Evolutionary conservation across 768 basidiomycete species (phyloP), one percentile per base, ranked within the genome.

Genomic region (Phaeolepiota aurea): DNA sequence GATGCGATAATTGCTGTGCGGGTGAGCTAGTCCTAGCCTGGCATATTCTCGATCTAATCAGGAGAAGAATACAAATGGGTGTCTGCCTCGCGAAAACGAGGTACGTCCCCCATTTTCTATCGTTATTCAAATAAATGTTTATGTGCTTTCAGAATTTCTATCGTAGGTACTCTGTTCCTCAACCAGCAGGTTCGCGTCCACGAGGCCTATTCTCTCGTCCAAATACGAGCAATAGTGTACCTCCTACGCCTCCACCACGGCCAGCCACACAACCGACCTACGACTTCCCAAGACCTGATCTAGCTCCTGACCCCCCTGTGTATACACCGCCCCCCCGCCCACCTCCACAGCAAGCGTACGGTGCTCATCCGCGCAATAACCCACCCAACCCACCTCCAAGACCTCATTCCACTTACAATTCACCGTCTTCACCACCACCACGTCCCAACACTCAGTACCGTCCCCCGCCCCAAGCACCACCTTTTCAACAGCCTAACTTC

Each of bases 81-180:
- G 83, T 53, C 64, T 88, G 20, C 56, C 74, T 1, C 58, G 59
- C 2, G 62, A 55, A 5, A 73, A 83, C 40, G 86, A 88, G 68
- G 79, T 79, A 36, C 15, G 14, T 56, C n/a, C n/a, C n/a, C n/a
- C n/a, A n/a, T n/a, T n/a, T n/a, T n/a, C n/a, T n/a, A n/a, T n/a
- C n/a, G n/a, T n/a, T n/a, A n/a, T n/a, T n/a, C n/a, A n/a, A n/a
- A n/a, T n/a, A n/a, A n/a, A n/a, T n/a, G n/a, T n/a, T n/a, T n/a
- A n/a, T n/a, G n/a, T n/a, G n/a, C n/a, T n/a, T n/a, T n/a, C 42
- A 79, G 76, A 68, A 62, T 32, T 79, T 65, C 50, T 86, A 83
- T 57, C 66, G 82, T 45, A 69, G 62, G 37, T 59, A 80, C 49
- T 82, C 81, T 10, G 76, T 86, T 0, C 82, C 82, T 3, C 62